Evolutionary conservation across 768 basidiomycete genomes (phyloP).

Genomic region (Lanmaoa pseudosensibilis): DNA sequence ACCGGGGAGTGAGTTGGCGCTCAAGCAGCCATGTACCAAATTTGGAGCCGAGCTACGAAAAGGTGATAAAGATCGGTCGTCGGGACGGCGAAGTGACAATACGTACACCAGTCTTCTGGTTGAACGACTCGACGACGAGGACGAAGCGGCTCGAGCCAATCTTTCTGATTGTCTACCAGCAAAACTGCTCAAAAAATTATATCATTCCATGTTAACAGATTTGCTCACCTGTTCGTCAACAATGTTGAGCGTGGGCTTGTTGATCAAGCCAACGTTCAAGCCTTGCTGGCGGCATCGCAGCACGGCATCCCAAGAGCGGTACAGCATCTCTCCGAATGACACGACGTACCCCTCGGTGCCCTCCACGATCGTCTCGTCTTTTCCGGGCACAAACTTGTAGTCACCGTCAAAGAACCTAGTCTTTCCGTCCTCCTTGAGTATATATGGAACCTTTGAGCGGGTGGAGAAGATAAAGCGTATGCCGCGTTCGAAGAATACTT

Average conservation of each 20-base stretch:
- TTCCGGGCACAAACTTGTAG: slow-evolving; percentile 81
- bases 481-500: slow-evolving; percentile 81
- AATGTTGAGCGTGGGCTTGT: slow-evolving; percentile 81
- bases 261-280: slow-evolving; percentile 80
- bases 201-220: neutral
- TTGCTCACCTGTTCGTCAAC: slow-evolving; percentile 72
- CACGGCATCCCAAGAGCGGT: slow-evolving; percentile 82
- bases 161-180: slow-evolving; percentile 56
- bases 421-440: slow-evolving; percentile 73
- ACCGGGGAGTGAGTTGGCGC: slow-evolving; percentile 76
- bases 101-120: slow-evolving; percentile 82
- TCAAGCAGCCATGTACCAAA: slow-evolving; percentile 87
- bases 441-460: slow-evolving; percentile 85
- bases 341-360: slow-evolving; percentile 82
- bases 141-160: slow-evolving; percentile 76
- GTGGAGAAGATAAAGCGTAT: slow-evolving; percentile 88
- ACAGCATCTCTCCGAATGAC: slow-evolving; percentile 84
- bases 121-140: slow-evolving; percentile 81
- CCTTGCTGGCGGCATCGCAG: slow-evolving; percentile 69
- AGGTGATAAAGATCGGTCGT: neutral
- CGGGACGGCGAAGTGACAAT: neutral
- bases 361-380: slow-evolving; percentile 78
- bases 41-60: slow-evolving; percentile 65
- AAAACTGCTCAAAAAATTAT: neutral
- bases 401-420: slow-evolving; percentile 62